Conservation (phyloP, 805 yeast species). For the Pichia cabralensis region DNA sequence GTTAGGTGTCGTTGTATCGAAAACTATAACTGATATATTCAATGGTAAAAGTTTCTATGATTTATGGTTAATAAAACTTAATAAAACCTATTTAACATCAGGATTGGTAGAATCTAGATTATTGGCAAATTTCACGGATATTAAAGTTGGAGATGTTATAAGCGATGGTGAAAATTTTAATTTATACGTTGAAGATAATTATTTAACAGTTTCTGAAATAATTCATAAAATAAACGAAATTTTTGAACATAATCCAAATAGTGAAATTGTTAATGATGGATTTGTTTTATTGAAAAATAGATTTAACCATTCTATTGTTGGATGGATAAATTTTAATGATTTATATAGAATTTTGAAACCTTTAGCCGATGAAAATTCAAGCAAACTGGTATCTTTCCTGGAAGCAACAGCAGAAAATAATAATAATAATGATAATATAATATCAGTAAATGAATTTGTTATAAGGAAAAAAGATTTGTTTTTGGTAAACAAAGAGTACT, state of each 20-base stretch:
- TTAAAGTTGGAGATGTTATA: constrained; percentile 1
- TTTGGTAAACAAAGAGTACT: constrained; percentile 22
- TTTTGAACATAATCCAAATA: not conserved
- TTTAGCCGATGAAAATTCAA: not conserved
- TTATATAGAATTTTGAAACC: not conserved
- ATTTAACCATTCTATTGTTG: not conserved
- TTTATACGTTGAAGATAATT: constrained; percentile 3
- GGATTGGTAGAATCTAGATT: constrained; percentile 26
- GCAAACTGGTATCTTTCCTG: constrained; percentile 2
- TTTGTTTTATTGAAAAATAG: constrained; percentile 4
- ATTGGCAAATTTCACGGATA: constrained; percentile 28
- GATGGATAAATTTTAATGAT: constrained; percentile 8
- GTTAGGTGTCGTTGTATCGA: constrained; percentile 70
- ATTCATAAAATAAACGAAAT: not conserved
- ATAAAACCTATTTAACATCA: constrained; percentile 33
- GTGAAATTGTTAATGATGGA: constrained; percentile 4
- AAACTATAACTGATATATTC: constrained; percentile 59
- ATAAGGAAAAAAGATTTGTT: constrained; percentile 12
- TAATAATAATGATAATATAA: not conserved
- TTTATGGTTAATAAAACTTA: constrained; percentile 33
- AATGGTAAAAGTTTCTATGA: constrained; percentile 52
- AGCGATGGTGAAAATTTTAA: constrained; percentile 1
- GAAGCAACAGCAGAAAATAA: not conserved
- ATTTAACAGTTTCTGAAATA: not conserved
- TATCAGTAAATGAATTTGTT: no score